Evolutionary conservation across 2,329 filamentous ascomycete genomes (phyloP).

Genomic region (Xylariaceae sp.): DNA sequence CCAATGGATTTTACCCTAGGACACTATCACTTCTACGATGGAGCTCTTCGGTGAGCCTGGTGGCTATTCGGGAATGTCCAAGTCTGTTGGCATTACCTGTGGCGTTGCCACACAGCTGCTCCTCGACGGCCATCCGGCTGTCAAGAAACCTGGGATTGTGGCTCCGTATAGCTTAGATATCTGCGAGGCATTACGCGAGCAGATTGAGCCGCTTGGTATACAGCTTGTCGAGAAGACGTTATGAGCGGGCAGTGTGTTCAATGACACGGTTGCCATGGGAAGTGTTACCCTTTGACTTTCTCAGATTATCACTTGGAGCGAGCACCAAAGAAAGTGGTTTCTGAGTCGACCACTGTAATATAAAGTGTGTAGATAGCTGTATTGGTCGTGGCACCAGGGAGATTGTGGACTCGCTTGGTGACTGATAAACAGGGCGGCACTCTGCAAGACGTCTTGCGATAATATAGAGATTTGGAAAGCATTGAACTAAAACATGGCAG

Average conservation of each 20-base stretch:
- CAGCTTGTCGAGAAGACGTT: background rate
- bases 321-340: too few species aligned
- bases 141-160: constrained; percentile 17
- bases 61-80: constrained; percentile 65
- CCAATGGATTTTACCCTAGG: constrained; percentile 33
- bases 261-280: background rate
- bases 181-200: constrained; percentile 11
- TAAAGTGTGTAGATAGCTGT: too few species aligned
- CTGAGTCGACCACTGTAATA: too few species aligned
- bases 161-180: constrained; percentile 17
- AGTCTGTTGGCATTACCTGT: constrained; percentile 64
- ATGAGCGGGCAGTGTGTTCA: background rate
- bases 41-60: constrained; percentile 63
- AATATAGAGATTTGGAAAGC: too few species aligned
- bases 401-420: too few species aligned
- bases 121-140: constrained; percentile 43
- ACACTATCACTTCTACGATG: constrained; percentile 61
- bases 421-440: too few species aligned
- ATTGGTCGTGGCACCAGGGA: too few species aligned
- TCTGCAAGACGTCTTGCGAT: too few species aligned
- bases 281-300: too few species aligned
- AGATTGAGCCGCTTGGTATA: background rate
- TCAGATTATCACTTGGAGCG: too few species aligned
- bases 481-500: too few species aligned
- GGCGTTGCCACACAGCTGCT: constrained; percentile 61